Evolutionary conservation across 2,329 filamentous ascomycete genomes (phyloP).

Genomic region (Zalaria obscura): DNA sequence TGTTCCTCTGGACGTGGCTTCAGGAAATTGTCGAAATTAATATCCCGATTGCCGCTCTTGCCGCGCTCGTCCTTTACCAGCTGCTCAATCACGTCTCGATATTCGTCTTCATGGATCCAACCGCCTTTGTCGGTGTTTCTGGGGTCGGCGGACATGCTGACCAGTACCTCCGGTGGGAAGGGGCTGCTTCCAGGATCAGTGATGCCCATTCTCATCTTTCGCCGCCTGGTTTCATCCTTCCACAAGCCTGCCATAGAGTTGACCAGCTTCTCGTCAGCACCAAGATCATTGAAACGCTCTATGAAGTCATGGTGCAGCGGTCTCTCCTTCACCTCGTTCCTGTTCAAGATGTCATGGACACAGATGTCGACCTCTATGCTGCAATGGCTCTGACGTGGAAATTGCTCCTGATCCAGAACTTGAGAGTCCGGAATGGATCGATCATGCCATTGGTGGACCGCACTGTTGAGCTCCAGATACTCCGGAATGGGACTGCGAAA

Average conservation of each 20-base stretch:
- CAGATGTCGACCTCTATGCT: constrained; percentile 81
- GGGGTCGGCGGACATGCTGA: constrained; percentile 78
- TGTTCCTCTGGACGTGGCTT: constrained; percentile 25
- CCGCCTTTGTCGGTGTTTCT: constrained; percentile 57
- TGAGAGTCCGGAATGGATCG: constrained; percentile 47
- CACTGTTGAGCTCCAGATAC: constrained; percentile 46
- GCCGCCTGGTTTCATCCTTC: constrained; percentile 73
- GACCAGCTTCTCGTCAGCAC: constrained; percentile 64
- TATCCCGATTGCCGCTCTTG: constrained; percentile 25
- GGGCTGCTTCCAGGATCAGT: constrained; percentile 53
- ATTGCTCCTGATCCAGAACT: constrained; percentile 46
- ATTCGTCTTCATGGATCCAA: constrained; percentile 90
- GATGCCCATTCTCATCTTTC: constrained; percentile 57
- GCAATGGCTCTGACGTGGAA: constrained; percentile 76
- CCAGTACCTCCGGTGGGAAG: constrained; percentile 65
- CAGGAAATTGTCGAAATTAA: constrained; percentile 55
- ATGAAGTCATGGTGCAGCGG: constrained; percentile 75
- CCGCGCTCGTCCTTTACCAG: constrained; percentile 51
- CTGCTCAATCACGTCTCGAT: constrained; percentile 46
- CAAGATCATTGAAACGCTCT: constrained; percentile 52
- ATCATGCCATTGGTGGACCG: constrained; percentile 66
- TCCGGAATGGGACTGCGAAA: constrained; percentile 68
- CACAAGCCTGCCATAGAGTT: constrained; percentile 89
- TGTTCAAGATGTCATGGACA: constrained; percentile 77
- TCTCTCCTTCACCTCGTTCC: constrained; percentile 60